Percentiles rank a stretch among this genome's conserved stretches.
These are phyloP conservation scores for Coniochaeta sp. DNA, from an alignment of 2,329 filamentous ascomycete genomes.

Conservation along the genomic window DNA sequence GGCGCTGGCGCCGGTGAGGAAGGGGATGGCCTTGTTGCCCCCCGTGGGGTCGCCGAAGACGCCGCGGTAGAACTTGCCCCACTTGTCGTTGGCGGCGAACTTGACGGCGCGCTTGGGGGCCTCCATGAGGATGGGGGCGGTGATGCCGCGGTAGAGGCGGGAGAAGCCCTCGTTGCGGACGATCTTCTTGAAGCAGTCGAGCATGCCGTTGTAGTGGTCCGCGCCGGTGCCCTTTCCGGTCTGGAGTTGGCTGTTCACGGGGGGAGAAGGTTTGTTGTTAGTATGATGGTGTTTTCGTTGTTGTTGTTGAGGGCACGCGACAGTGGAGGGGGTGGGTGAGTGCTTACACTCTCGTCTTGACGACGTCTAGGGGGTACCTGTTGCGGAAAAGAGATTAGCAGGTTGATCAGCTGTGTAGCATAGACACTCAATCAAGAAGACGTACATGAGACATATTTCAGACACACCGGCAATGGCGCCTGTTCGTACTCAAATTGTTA, in stretches of 20 bases:
- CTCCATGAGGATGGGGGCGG: conserved; percentile 84
- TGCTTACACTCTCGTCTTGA: conserved; percentile 66
- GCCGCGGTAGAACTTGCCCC: conserved; percentile 90
- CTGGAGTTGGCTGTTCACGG: conserved; percentile 67
- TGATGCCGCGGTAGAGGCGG: conserved; percentile 91
- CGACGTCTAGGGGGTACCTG: conserved; percentile 97
- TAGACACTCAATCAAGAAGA: not conserved
- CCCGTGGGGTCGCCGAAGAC: conserved; percentile 68
- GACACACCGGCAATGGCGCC: conserved; percentile 95
- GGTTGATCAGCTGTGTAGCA: not conserved
- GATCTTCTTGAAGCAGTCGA: conserved; percentile 98
- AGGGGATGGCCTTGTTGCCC: conserved; percentile 86
- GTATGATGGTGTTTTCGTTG: too few relatives aligned
- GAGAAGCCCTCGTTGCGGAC: conserved; percentile 88
- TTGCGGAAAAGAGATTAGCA: conserved; percentile 5
- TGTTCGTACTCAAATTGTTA: conserved; percentile 24
- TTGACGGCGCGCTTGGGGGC: conserved; percentile 87
- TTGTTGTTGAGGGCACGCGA: too few relatives aligned
- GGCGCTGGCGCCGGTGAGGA: conserved; percentile 88
- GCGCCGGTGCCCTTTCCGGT: conserved; percentile 61
- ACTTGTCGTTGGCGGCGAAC: conserved; percentile 97
- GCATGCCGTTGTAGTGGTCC: conserved; percentile 91
- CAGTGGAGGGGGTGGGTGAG: conserved; percentile 1
- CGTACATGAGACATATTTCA: conserved; percentile 57
- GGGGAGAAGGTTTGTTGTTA: not conserved